Evolutionary conservation across 2,329 filamentous ascomycete species (phyloP).

Genomic region (Trichoderma endophyticum): DNA sequence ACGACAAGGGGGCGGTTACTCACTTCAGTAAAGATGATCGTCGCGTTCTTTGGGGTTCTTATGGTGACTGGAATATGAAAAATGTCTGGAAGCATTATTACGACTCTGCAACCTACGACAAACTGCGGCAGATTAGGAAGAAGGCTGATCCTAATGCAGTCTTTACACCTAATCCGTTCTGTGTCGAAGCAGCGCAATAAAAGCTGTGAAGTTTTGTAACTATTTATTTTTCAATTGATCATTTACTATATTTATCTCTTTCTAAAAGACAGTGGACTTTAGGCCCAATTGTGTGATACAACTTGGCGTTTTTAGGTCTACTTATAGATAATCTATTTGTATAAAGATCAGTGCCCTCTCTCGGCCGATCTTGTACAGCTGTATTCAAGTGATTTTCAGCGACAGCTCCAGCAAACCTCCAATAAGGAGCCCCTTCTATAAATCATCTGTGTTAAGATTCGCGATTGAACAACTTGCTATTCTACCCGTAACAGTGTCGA

Average conservation of each 20-base stretch:
- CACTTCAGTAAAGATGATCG: slow-evolving; percentile 3
- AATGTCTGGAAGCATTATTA: neutral
- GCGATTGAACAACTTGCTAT: neutral
- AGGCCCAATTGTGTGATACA: neutral
- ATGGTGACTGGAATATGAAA: neutral
- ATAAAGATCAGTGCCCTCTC: neutral
- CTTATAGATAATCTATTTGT: neutral
- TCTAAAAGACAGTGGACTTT: neutral
- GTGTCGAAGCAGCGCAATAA: neutral
- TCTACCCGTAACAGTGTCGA: neutral
- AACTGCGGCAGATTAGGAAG: neutral
- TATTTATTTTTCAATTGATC: neutral
- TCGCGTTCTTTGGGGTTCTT: neutral
- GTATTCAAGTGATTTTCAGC: neutral
- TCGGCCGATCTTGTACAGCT: neutral
- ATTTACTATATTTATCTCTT: neutral
- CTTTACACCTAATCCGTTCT: neutral
- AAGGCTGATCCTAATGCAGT: neutral
- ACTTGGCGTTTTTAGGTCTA: neutral
- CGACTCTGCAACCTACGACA: neutral
- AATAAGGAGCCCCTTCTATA: neutral
- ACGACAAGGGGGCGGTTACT: neutral
- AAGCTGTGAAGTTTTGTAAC: slow-evolving; percentile 15
- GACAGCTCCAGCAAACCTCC: neutral
- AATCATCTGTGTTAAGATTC: neutral